Conservation (phyloP, 345 rosid species). For the Aquilaria yunnanensis region DNA sequence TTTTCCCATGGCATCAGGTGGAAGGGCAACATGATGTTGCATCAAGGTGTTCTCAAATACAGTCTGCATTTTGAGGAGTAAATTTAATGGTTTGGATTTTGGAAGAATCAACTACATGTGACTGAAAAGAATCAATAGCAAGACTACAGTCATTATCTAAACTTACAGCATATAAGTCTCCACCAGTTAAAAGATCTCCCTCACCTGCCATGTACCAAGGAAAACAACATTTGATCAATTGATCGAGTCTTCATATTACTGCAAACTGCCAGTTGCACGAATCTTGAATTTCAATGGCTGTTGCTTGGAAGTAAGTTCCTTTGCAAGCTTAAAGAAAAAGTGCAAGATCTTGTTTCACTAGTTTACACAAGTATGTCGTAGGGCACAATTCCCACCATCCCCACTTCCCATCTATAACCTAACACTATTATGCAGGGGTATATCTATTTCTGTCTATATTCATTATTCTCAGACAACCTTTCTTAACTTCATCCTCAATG, state of each 20-base stretch:
- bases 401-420: too few relatives aligned
- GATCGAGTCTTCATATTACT: too few relatives aligned
- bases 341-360: too few relatives aligned
- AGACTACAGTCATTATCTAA: constrained; percentile 14
- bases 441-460: too few relatives aligned
- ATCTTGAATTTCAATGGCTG: constrained; percentile 2
- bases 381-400: too few relatives aligned
- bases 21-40: constrained; percentile 85
- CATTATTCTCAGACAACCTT: too few relatives aligned
- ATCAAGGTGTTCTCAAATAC: constrained; percentile 94
- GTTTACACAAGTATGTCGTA: too few relatives aligned
- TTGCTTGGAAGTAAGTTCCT: background rate
- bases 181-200: constrained; percentile 96
- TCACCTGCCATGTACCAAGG: constrained; percentile 50
- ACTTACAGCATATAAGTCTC: constrained; percentile 98
- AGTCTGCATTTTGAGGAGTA: constrained; percentile 43
- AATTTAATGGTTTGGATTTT: constrained; percentile 13
- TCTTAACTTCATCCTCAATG: too few relatives aligned
- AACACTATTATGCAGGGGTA: too few relatives aligned
- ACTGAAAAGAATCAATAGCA: background rate
- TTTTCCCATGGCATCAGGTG: constrained; percentile 99
- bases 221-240: too few relatives aligned
- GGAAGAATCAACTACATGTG: constrained; percentile 7
- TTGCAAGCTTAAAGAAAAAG: background rate
- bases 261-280: constrained; percentile 6